Percentiles rank a stretch among this genome's conserved stretches.
phyloP scores from a whole-genome alignment of 2,329 filamentous ascomycete species.

The Zelopaecilomyces penicillatus region DNA sequence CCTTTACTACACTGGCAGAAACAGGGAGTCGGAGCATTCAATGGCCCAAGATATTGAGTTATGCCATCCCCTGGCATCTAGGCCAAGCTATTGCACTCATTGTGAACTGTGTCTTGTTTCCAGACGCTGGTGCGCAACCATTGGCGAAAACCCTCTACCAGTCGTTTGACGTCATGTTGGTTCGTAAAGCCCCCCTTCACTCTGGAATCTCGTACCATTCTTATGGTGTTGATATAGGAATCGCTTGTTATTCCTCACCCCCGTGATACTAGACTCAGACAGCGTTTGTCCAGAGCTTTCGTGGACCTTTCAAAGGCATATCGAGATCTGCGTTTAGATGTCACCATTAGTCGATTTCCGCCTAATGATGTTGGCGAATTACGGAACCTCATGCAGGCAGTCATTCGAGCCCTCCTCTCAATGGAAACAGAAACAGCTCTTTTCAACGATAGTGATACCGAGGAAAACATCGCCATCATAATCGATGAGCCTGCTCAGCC shows the following conservation, averaged over 20 bases:
- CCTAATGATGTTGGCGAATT: constrained; percentile 41
- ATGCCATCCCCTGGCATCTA: constrained; percentile 46
- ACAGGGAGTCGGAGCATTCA: constrained; percentile 32
- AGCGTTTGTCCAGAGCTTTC: constrained; percentile 41
- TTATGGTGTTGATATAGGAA: constrained; percentile 14
- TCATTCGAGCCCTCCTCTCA: constrained; percentile 44
- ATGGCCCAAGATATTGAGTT: constrained; percentile 44
- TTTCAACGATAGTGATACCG: constrained; percentile 25
- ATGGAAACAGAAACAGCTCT: constrained; percentile 41
- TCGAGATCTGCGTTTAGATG: constrained; percentile 47
- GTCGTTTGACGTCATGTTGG: constrained; percentile 39
- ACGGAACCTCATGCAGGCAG: constrained; percentile 47
- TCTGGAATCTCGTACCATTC: no score
- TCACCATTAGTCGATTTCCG: constrained; percentile 45
- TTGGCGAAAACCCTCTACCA: constrained; percentile 40
- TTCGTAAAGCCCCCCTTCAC: constrained; percentile 13
- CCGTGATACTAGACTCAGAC: constrained; percentile 25
- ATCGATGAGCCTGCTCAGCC: constrained; percentile 6
- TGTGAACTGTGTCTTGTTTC: constrained; percentile 40
- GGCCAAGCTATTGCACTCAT: constrained; percentile 45
- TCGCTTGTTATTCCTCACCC: constrained; percentile 23
- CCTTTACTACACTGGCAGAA: constrained; percentile 44
- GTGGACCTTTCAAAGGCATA: constrained; percentile 48
- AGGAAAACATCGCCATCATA: constrained; percentile 10
- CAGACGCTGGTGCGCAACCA: constrained; percentile 47